Evolutionary conservation across 352 stramenopile species (phyloP).

Genomic region (Pythium brachiatum): DNA sequence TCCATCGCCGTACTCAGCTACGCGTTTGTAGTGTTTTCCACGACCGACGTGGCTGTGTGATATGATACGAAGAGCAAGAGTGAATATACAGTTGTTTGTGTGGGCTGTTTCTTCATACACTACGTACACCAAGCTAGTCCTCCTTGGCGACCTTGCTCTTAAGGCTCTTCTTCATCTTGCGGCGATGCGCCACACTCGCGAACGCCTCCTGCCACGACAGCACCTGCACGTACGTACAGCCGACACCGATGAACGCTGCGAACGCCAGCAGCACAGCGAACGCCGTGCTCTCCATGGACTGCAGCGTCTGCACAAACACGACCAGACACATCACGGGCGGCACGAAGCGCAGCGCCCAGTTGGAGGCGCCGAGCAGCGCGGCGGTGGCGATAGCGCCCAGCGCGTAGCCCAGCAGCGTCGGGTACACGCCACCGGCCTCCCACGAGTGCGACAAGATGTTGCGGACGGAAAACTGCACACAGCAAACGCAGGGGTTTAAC

Average conservation of each 20-base stretch:
- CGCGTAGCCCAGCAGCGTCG: conserved; percentile 53
- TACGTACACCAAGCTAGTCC: conserved; percentile 22
- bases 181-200: conserved; percentile 33
- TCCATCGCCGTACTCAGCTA: conserved; percentile 9
- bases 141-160: conserved; percentile 34
- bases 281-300: conserved; percentile 25
- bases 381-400: conserved; percentile 42
- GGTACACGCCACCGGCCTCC: conserved; percentile 53
- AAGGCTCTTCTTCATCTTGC: conserved; percentile 14
- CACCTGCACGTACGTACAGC: conserved; percentile 60
- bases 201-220: conserved; percentile 50
- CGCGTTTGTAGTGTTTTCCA: background rate
- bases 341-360: conserved; percentile 19
- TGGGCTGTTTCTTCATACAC: background rate
- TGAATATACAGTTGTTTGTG: background rate
- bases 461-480: conserved; percentile 38
- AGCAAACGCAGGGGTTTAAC: background rate
- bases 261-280: conserved; percentile 35
- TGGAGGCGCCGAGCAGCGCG: conserved; percentile 36
- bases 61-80: background rate
- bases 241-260: conserved; percentile 37
- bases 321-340: conserved; percentile 10
- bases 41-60: background rate
- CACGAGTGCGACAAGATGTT: conserved; percentile 48
- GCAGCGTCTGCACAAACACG: conserved; percentile 18